These are phyloP conservation scores for Agaricus blazei DNA, from an alignment of 768 basidiomycete species.

Conservation along the genomic window DNA sequence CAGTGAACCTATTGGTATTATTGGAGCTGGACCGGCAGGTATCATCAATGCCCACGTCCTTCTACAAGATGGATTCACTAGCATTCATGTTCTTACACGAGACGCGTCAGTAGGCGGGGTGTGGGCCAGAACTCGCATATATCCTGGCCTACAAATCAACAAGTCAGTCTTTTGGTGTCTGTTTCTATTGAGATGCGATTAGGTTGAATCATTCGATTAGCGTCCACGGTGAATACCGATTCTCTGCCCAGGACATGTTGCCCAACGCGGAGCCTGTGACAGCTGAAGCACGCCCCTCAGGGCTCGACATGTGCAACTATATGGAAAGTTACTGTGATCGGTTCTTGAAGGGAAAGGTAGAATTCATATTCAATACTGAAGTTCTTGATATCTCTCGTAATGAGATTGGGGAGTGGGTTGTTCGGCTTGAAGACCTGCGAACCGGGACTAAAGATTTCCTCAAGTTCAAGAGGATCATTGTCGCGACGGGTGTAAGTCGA, in stretches of 20 bases:
- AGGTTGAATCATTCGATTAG: constrained; percentile 22
- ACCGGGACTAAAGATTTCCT: constrained; percentile 23
- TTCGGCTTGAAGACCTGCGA: constrained; percentile 32
- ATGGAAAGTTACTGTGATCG: constrained; percentile 47
- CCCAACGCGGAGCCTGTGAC: constrained; percentile 25
- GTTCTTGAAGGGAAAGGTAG: constrained; percentile 36
- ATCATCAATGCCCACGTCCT: constrained; percentile 55
- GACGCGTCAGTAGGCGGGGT: constrained; percentile 54
- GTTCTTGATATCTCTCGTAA: constrained; percentile 40
- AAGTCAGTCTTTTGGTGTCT: constrained; percentile 36
- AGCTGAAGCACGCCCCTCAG: constrained; percentile 43
- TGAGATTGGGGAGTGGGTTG: constrained; percentile 45
- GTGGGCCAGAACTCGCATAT: constrained; percentile 52
- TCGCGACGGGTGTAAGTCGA: constrained; percentile 48
- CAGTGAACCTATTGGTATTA: constrained; percentile 33
- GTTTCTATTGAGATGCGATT: neutral
- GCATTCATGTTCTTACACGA: constrained; percentile 50
- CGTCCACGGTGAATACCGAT: constrained; percentile 59
- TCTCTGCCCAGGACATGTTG: constrained; percentile 46
- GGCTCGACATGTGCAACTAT: constrained; percentile 49
- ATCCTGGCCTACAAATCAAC: constrained; percentile 53
- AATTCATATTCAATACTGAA: constrained; percentile 42
- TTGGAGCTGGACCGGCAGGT: constrained; percentile 56
- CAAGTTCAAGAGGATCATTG: constrained; percentile 43
- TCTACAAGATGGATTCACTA: constrained; percentile 49